Evolutionary conservation across 2,329 filamentous ascomycete species (phyloP), one percentile per base, ranked within the genome.

Genomic region (Botryotinia calthae): DNA sequence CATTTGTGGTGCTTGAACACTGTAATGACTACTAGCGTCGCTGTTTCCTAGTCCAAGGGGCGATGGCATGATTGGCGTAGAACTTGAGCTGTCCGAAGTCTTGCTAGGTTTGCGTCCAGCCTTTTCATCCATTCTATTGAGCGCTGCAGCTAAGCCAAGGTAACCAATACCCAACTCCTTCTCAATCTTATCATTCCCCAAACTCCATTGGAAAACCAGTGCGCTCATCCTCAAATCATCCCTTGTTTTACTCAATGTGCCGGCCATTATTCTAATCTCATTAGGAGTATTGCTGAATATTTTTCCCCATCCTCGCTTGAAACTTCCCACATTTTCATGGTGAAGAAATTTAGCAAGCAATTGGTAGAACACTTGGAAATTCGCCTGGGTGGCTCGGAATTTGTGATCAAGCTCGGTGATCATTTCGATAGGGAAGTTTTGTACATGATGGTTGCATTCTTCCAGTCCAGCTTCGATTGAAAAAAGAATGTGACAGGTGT

Each of bases 381-480:
- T 89, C 59, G 85, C 84, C 76, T 88, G 85, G 18, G 89, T 87
- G 37, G 87, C 84, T 51, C 86, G 85, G 78, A 92, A 89, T 76
- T 90, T 90, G 80, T 86, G 87, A 77, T 88, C 87, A 64, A 93
- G 84, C 80, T 91, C 90, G n/a, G 84, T 82, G 44, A 87, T 84
- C 80, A 91, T 87, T 72, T 92, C 89, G 7, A 82, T 77, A 0
- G 90, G 88, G 28, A 92, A 85, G 25, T 84, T 82, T 75, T 87
- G 86, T 25, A 83, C 82, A 31, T 84, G 84, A 58, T 84, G 84
- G 44, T 84, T 81, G 62, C 84, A 86, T 76, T 89, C 86, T n/a
- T 82, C 81, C 70, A 93, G 84, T 8, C 90, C 90, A 34, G 88
- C 86, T 80, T 92, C 89, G 74, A 92, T 89, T n/a, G 88, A 87